Percentiles rank a stretch among this genome's conserved stretches.
These are phyloP conservation scores for Blakeslea trispora DNA, from an alignment of 371 early-diverging fungal genomes.

Conservation along the genomic window DNA sequence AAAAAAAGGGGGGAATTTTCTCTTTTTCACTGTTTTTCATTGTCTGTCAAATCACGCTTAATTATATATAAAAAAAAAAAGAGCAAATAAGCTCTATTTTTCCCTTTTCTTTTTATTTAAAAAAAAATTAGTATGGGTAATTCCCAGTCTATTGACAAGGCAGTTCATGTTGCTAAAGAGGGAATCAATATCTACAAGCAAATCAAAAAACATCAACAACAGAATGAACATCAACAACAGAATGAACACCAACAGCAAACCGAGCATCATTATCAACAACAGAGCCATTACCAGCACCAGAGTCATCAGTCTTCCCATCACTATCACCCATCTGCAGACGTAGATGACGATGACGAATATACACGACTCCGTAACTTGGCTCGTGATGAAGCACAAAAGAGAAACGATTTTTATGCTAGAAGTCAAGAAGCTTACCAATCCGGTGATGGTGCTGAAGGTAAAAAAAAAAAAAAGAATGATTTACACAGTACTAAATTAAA, in stretches of 20 bases:
- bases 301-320: slow-evolving; percentile 2
- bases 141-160: slow-evolving; percentile 40
- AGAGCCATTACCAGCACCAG: neutral
- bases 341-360: slow-evolving; percentile 43
- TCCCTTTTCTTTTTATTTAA: neutral
- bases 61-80: no score
- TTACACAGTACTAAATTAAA: neutral
- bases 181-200: slow-evolving; percentile 32
- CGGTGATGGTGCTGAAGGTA: slow-evolving; percentile 48
- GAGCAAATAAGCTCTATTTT: no score
- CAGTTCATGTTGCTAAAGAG: slow-evolving; percentile 21
- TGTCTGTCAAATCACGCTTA: no score
- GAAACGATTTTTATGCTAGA: slow-evolving; percentile 43
- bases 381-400: slow-evolving; percentile 44
- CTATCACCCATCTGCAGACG: slow-evolving; percentile 18
- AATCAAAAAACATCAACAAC: slow-evolving; percentile 25
- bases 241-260: slow-evolving; percentile 7
- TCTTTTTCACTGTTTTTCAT: no score
- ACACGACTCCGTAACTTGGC: slow-evolving; percentile 38
- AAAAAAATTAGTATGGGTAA: slow-evolving; percentile 34
- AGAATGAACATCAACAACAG: slow-evolving; percentile 16
- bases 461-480: slow-evolving; percentile 3
- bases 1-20: no score
- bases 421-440: slow-evolving; percentile 49
- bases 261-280: slow-evolving; percentile 19